Evolutionary conservation across 139 green algal genomes (phyloP), one percentile per base, ranked within the genome.

Genomic region (Nannochloris sp.): DNA sequence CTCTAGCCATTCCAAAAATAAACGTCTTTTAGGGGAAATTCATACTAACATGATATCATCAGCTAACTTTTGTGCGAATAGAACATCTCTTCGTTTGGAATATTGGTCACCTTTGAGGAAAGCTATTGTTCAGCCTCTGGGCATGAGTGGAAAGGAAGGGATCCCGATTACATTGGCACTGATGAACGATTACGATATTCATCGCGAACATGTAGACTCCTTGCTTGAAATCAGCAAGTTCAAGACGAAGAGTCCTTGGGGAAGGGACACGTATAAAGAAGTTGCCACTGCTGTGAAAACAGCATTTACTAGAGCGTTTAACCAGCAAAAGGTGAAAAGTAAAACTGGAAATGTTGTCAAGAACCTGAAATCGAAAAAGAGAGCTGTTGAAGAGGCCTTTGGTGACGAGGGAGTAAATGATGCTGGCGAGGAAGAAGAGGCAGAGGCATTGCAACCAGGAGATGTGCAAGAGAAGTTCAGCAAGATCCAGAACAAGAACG

Each of bases 1-100:
- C 79, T 89, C 72, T 9, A 82, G 70, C 23, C n/a, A 13, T 43
- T 74, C 63, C 68, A 98, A 98, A 88, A 87, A 95, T 74, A 62
- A 69, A 43, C 86, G 93, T 20, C 74, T 98, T 62, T 76, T 97
- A 62, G 76, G 80, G 1, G 90, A 96, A 75, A 71, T 97, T 63
- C 81, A 88, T 67, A 89, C 80, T 30, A 85, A 84, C 68, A 83
- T 97, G 80, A 49, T 75, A 11, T 75, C 78, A 46, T 80, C 72
- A 20, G 73, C 66, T 14, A 60, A 62, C n/a, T 44, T 78, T 14
- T 31, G 65, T 36, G 61, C 57, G 36, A 66, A 83, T 69, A 71
- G 73, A 49, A 56, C 51, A 3, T 53, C 29, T 13, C 36, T 95
- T 63, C 77, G 89, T 8, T 66, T 90, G 45, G 72, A 85, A 45